Percentiles rank a stretch among this genome's conserved stretches.
Evolutionary conservation across 495 filamentous ascomycete genomes (phyloP).

Genomic region (Hamigera avellanea): DNA sequence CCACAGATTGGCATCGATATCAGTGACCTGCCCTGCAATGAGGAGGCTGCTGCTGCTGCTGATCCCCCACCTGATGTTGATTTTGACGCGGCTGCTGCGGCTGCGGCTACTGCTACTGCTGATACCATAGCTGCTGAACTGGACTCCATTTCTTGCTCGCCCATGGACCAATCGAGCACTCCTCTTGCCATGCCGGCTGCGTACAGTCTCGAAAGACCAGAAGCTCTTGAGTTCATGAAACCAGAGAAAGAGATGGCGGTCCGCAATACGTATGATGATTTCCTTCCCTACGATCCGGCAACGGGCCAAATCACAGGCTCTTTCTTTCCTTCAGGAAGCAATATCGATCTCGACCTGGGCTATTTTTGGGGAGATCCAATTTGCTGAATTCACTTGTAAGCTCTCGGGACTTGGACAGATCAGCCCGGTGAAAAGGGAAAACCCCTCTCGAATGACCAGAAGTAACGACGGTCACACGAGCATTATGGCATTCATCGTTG

Average conservation of each 20-base stretch:
- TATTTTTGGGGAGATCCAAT: conserved; percentile 25
- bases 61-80: conserved; percentile 6
- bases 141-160: conserved; percentile 16
- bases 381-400: conserved; percentile 7
- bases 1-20: conserved; percentile 21
- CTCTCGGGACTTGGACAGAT: too few relatives aligned
- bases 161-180: conserved; percentile 13
- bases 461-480: too few relatives aligned
- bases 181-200: conserved; percentile 10
- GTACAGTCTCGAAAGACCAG: conserved; percentile 12
- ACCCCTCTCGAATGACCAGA: too few relatives aligned
- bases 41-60: conserved; percentile 9
- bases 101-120: conserved; percentile 3
- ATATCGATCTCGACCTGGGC: conserved; percentile 23
- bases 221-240: conserved; percentile 17
- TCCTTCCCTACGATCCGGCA: conserved; percentile 26
- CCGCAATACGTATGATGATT: conserved; percentile 19
- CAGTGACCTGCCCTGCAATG: conserved; percentile 14
- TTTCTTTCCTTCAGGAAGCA: conserved; percentile 23
- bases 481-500: too few relatives aligned
- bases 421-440: background rate
- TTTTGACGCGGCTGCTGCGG: conserved; percentile 9
- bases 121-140: conserved; percentile 15
- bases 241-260: conserved; percentile 12
- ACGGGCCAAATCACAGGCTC: conserved; percentile 32